Evolutionary conservation across 164 flowering plant genomes (phyloP).

Genomic region (Buxus sempervirens): DNA sequence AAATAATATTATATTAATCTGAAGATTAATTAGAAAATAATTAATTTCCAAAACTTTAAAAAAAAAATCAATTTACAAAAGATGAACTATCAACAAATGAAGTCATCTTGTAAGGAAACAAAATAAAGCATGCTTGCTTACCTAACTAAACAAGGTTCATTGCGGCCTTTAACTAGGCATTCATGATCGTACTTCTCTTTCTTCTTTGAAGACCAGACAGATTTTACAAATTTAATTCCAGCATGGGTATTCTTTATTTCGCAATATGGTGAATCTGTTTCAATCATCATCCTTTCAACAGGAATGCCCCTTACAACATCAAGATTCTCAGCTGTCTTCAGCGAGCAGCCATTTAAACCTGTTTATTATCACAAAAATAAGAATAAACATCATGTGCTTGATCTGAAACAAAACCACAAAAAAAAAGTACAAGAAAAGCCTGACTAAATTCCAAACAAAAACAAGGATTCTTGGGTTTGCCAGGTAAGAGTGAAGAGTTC

Average conservation of each 20-base stretch:
- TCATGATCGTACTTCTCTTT: conserved; percentile 85
- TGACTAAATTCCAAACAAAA: too few species aligned
- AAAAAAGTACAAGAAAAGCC: too few species aligned
- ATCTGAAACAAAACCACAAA: too few species aligned
- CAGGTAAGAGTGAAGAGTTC: too few species aligned
- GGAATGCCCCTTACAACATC: conserved; percentile 82
- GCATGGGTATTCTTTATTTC: conserved; percentile 95
- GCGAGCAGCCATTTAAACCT: conserved; percentile 97
- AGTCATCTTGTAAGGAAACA: background rate
- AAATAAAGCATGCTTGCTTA: conserved; percentile 27
- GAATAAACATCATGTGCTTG: background rate
- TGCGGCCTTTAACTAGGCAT: conserved; percentile 82
- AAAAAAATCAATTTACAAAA: too few species aligned
- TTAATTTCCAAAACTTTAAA: too few species aligned
- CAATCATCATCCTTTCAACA: conserved; percentile 91
- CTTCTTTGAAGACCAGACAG: conserved; percentile 87
- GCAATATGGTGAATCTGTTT: conserved; percentile 98
- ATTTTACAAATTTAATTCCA: conserved; percentile 74
- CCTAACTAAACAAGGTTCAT: conserved; percentile 95
- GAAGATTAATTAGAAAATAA: background rate
- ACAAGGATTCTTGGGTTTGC: too few species aligned
- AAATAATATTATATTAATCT: background rate
- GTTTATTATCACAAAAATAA: conserved; percentile 16
- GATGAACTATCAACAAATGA: background rate
- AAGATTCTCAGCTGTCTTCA: conserved; percentile 82